Percentiles rank a stretch among this genome's conserved stretches.
These are phyloP conservation scores for Rosa lucieae DNA, from an alignment of 306 rosid species.

Conservation along the genomic window DNA sequence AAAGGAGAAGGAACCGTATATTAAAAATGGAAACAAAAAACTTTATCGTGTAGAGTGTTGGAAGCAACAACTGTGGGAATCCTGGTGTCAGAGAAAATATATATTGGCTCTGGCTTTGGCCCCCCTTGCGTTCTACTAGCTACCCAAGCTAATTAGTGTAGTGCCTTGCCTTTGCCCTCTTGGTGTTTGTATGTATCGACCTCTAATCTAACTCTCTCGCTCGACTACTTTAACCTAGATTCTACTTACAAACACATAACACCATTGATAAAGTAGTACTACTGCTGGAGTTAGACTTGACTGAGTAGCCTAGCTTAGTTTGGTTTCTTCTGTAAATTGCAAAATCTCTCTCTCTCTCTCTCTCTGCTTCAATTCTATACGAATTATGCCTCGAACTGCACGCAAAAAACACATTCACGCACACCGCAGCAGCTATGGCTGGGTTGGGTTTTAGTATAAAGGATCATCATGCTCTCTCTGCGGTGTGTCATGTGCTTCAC, in stretches of 20 bases:
- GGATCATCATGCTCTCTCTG: conserved; percentile 7
- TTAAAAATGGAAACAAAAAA: conserved; percentile 36
- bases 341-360: background rate
- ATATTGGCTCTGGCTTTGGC: conserved; percentile 28
- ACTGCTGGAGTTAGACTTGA: conserved; percentile 5
- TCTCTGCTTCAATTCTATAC: background rate
- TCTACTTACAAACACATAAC: background rate
- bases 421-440: background rate
- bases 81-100: conserved; percentile 51
- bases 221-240: background rate
- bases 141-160: conserved; percentile 1
- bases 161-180: background rate
- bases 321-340: background rate
- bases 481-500: conserved; percentile 7
- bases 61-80: conserved; percentile 88
- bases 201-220: conserved; percentile 10
- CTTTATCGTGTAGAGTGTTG: conserved; percentile 84
- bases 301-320: background rate
- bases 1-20: conserved; percentile 9
- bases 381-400: background rate
- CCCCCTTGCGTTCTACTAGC: background rate
- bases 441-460: background rate
- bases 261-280: background rate
- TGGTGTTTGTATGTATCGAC: background rate
- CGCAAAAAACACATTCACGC: conserved; percentile 5